These are phyloP conservation scores for Globisporangium abappressorium DNA, from an alignment of 352 stramenopile species.

Conservation along the genomic window DNA sequence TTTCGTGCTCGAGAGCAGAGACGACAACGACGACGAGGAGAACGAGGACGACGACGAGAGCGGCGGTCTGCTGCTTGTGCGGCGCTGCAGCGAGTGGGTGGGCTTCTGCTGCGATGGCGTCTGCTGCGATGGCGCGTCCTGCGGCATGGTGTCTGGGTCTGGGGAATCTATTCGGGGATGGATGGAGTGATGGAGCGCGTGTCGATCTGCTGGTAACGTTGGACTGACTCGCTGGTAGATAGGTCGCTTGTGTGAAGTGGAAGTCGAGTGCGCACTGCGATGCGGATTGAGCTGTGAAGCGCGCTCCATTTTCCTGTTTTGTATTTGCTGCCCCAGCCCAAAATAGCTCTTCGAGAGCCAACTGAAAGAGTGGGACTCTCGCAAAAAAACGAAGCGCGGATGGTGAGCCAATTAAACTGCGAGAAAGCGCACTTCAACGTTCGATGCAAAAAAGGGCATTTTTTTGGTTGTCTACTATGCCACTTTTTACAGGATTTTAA, in stretches of 20 bases:
- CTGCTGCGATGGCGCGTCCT: conserved; percentile 1
- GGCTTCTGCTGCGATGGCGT: not conserved
- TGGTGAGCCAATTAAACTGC: not conserved
- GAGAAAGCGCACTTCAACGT: not conserved
- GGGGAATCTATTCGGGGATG: not conserved
- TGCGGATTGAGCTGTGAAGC: conserved; percentile 5
- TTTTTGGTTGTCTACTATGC: conserved; percentile 2
- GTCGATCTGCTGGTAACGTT: not conserved
- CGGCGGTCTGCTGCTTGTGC: conserved; percentile 11
- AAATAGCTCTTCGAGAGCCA: not conserved
- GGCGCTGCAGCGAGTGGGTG: conserved; percentile 1
- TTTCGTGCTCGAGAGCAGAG: not conserved
- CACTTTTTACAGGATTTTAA: not conserved
- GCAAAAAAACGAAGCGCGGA: conserved; percentile 7
- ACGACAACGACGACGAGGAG: not conserved
- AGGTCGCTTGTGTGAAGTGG: not conserved
- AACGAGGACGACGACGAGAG: not conserved
- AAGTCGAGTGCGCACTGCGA: not conserved
- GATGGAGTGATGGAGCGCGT: not conserved
- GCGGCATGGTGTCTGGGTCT: conserved; percentile 3
- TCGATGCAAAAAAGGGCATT: not conserved
- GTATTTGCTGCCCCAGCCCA: not conserved
- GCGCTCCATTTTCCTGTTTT: conserved; percentile 1
- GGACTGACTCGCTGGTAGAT: not conserved
- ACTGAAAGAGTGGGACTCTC: not conserved